phyloP scores from a whole-genome alignment of 129 eudicot genomes.

The Pittosporum tobira region DNA sequence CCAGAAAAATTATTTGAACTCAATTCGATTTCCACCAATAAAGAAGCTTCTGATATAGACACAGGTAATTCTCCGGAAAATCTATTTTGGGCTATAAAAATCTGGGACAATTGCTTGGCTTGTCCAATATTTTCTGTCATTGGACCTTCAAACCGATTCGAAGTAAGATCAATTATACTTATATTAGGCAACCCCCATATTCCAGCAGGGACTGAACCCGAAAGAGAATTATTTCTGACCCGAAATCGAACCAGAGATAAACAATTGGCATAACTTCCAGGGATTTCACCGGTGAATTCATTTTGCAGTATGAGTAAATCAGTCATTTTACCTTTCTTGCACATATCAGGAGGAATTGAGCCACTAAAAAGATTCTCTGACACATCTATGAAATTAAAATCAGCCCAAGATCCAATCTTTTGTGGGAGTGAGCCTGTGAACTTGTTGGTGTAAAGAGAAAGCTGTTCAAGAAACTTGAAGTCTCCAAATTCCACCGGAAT shows the following conservation, averaged over 20 bases:
- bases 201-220: constrained; percentile 47
- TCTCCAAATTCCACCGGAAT: constrained; percentile 3
- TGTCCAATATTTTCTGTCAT: constrained; percentile 30
- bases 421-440: constrained; percentile 8
- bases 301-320: background rate
- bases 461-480: background rate
- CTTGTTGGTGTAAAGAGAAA: constrained; percentile 7
- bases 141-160: constrained; percentile 53
- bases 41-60: constrained; percentile 31
- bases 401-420: constrained; percentile 10
- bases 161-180: constrained; percentile 41
- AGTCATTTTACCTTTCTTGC: background rate
- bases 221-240: constrained; percentile 44
- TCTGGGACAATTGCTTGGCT: constrained; percentile 39
- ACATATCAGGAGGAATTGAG: constrained; percentile 9
- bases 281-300: constrained; percentile 21
- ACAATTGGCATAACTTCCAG: constrained; percentile 42
- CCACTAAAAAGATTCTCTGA: constrained; percentile 8
- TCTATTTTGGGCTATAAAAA: constrained; percentile 32
- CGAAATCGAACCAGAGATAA: constrained; percentile 36
- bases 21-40: constrained; percentile 42
- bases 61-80: constrained; percentile 47
- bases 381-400: constrained; percentile 1
- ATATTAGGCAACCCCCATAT: constrained; percentile 55
- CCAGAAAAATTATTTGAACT: constrained; percentile 43